Base-by-base conservation (phyloP, 305 asterid species). In the Fraxinus sp. region DNA sequence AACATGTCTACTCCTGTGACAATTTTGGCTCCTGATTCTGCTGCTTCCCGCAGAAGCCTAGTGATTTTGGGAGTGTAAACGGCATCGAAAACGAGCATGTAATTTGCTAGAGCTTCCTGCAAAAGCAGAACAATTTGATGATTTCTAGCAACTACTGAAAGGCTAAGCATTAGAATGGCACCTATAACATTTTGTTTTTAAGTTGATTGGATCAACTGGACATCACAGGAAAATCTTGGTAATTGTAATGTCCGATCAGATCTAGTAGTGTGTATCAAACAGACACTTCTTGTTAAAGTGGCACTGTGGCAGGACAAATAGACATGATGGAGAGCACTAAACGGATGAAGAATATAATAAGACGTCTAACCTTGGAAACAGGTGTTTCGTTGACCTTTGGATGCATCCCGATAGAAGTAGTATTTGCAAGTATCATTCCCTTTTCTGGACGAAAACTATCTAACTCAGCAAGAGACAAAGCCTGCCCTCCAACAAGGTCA, bases 351-450 rank as follows among this genome's bases (percentile, higher is more conserved):
- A 62, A 64, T 28, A 72, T 8, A 9, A 64, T 64, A 41, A 43
- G 49, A 55, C 2, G 74, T 76, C 90, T 55, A 86, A 96, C 99
- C 99, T 94, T 93, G 70, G 97, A 82, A 72, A 96, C 78, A 20
- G 98, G 98, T 0, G 99, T 92, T 80, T 94, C 98, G 20, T 94
- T 93, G 71, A 96, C 89, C 80, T 88, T 96, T 6, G 99, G 99
- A 80, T 94, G 98, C 99, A 96, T 96, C 20, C 98, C 99, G 0
- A 96, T 90, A 14, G 97, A 91, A 55, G 99, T 96, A 14, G 98
- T 91, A 90, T 96, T 96, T 68, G 99, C 99, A 36, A 96, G 98
- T 81, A 94, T 90, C 99, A 96, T 94, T 83, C 93, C 98, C 9
- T 81, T 86, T 82, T 96, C 99, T 0, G 98, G 98, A 80, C 86